Evolutionary conservation across 139 green algal genomes (phyloP).

Genomic region (Penium margaritaceum): DNA sequence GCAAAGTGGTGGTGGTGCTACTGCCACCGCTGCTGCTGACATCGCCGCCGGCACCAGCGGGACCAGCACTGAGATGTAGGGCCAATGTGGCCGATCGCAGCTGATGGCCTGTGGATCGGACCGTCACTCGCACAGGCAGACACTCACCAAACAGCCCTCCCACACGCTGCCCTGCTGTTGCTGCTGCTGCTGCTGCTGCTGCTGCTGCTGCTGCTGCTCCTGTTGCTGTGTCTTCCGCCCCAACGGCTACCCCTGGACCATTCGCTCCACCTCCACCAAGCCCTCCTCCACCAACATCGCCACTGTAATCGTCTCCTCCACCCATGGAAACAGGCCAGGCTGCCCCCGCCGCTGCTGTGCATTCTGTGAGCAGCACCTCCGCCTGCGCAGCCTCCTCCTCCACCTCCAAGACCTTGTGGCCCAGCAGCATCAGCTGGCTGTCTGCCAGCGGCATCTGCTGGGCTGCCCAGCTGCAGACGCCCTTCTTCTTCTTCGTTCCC

Average conservation of each 20-base stretch:
- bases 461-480: too few species aligned
- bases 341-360: conserved; percentile 2
- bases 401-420: conserved; percentile 15
- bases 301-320: too few species aligned
- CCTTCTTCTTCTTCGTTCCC: too few species aligned
- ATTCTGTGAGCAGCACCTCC: conserved; percentile 14
- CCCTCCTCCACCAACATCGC: too few species aligned
- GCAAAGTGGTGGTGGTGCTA: neutral
- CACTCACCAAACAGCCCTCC: conserved; percentile 24
- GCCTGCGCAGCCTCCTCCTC: conserved; percentile 13
- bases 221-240: too few species aligned
- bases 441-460: too few species aligned
- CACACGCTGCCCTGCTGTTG: too few species aligned
- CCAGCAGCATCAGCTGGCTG: neutral
- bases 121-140: conserved; percentile 26
- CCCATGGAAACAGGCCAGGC: too few species aligned
- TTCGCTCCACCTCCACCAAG: too few species aligned
- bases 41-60: neutral
- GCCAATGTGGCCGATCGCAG: conserved; percentile 1
- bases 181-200: too few species aligned
- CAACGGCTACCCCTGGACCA: too few species aligned
- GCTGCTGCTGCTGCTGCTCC: too few species aligned
- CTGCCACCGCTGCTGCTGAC: neutral
- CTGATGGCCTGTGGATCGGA: conserved; percentile 12
- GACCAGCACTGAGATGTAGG: neutral